Base-by-base conservation (phyloP, 1,139 yeast species). In the Taiozyma sp. region DNA sequence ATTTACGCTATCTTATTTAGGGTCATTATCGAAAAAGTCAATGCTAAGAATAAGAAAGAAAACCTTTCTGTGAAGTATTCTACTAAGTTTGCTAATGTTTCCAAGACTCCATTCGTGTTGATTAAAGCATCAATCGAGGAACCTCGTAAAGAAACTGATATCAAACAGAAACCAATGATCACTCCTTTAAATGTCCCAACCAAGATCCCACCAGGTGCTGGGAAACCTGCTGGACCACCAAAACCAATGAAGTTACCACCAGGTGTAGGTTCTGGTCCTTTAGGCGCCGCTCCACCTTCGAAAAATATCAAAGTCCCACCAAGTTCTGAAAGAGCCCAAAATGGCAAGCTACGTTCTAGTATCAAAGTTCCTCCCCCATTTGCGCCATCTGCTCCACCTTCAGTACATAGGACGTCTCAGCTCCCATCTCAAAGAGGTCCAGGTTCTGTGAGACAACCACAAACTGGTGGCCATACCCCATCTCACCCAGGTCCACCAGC, bases 1-100 rank as follows among this genome's bases (percentile, higher is more conserved):
- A 43, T 55, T 3, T 41, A 32, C 43, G 57, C 58, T 11, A 34
- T 52, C 8, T 42, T 56, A 16, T 55, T 56, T 48, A 52, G 56
- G 43, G 52, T 52, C 8, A 16, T 55, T 26, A 48, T 55, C 22
- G 56, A 52, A 16, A 53, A 43, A 39, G 44, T 53, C 10, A 56
- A 53, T 42, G 14, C 48, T 5, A 34, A 43, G 35, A 49, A 46
- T 16, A 53, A 51, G 43, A 45, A 50, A 8, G 45, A 45, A 3
- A 49, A 47, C 4, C 13, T 19, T 14, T 13, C 26, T 8, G 34
- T 28, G 3, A 53, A 51, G 41, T 51, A 49, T 29, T 22, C 52
- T 26, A 52, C 54, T 8, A 55, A 49, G 35, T 55, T 46, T 45
- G 59, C 59, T 2, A 40, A 56, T 11, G 44, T 48, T 13, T 53